Evolutionary conservation across 768 basidiomycete species (phyloP).

Genomic region (Trametes villosa): DNA sequence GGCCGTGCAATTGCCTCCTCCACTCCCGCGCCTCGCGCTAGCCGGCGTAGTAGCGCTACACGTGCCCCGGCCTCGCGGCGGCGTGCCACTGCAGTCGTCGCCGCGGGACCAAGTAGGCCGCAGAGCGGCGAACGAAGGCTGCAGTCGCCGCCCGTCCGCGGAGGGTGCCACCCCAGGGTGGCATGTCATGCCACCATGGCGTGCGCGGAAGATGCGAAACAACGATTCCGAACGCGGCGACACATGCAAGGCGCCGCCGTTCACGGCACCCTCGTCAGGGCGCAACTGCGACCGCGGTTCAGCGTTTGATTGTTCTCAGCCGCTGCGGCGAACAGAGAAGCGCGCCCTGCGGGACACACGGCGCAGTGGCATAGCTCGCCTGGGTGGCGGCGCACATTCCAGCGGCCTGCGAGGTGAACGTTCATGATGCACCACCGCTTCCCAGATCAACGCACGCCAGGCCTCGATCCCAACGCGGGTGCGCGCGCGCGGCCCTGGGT

Average conservation of each 20-base stretch:
- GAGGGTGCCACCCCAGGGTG: constrained; percentile 9
- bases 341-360: neutral
- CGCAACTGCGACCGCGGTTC: constrained; percentile 4
- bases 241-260: neutral
- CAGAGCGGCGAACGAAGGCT: constrained; percentile 7
- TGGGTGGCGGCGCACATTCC: neutral
- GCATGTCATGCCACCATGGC: constrained; percentile 6
- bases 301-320: neutral
- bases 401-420: no score
- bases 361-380: neutral
- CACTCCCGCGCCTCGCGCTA: neutral
- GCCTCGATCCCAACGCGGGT: neutral
- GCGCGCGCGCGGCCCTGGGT: neutral
- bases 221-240: neutral
- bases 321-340: neutral
- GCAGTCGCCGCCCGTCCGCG: neutral
- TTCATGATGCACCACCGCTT: constrained; percentile 1
- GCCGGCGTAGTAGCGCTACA: constrained; percentile 6
- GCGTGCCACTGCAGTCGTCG: neutral
- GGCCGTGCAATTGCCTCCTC: no score
- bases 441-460: neutral
- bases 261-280: neutral
- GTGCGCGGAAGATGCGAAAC: neutral
- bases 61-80: neutral
- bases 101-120: neutral